Evolutionary conservation across 1,139 yeast species (phyloP), one percentile per base, ranked within the genome.

Genomic region (Debaryomyces sp.): DNA sequence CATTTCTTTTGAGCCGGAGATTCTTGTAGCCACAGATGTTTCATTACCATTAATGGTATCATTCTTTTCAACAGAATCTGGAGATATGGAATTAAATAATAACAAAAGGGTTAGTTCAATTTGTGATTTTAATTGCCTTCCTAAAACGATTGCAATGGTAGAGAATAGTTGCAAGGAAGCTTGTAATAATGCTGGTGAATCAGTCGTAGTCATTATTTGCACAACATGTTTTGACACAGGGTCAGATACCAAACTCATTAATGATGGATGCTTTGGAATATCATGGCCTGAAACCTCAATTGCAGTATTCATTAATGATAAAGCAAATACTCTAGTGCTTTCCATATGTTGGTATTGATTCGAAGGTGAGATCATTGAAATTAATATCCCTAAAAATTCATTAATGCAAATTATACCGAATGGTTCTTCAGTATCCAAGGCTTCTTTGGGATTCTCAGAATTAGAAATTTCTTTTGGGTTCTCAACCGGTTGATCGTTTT

Each of bases 291-390:
- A 77, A 8, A 90, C 86, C 64, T 94, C 98, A 48, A 94, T 78
- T 1, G 96, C 89, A 1, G 87, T 85, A 46, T 84, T 85, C 36
- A 95, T 76, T 41, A 94, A 77, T 41, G 85, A 80, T 32, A 95
- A 71, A 0, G 97, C 95, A 71, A 94, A 84, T 12, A 89, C 86
- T 48, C 96, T 79, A 0, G 97, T 87, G 32, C 90, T 80, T 62
- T 92, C 97, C 57, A 95, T 89, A 59, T 90, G 95, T 60, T 88
- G 94, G 58, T 82, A 82, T 60, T 87, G 89, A 57, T 89, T 88
- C 17, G 86, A 82, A 0, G 97, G 96, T 9, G 95, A 85, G 37
- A 92, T 78, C 67, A 92, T 84, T 3, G 96, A 87, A n/a, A 91
- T 82, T 43, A 94, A 75, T 40, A 89, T 87, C 9, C 86, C 85